A percentile compares a stretch with the other conserved stretches of the same genome.
Conservation (phyloP, 257 asterid species). For the Rauvolfia tetraphylla region DNA sequence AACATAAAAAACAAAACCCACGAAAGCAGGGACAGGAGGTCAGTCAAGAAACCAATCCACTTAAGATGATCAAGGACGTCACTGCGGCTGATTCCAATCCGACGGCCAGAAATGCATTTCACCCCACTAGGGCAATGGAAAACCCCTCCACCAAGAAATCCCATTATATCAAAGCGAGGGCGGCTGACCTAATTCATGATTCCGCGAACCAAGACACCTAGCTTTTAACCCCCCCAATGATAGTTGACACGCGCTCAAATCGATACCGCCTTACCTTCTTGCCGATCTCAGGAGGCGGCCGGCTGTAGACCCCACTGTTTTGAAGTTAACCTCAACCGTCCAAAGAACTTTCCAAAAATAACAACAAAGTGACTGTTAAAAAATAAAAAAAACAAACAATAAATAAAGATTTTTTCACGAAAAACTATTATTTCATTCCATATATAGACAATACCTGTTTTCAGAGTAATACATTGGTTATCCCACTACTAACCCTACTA, state of each 20-base stretch:
- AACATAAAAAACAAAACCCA: background rate
- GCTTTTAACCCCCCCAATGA: slow-evolving; percentile 1
- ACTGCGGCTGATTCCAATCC: slow-evolving; percentile 21
- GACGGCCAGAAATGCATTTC: slow-evolving; percentile 20
- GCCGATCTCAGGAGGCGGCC: slow-evolving; percentile 17
- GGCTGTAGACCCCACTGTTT: slow-evolving; percentile 17
- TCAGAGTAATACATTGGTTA: slow-evolving; percentile 16
- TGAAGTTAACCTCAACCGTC: slow-evolving; percentile 32
- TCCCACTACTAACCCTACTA: slow-evolving; percentile 17
- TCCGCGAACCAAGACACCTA: slow-evolving; percentile 39
- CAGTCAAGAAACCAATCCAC: slow-evolving; percentile 6
- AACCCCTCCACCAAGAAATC: slow-evolving; percentile 56
- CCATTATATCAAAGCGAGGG: slow-evolving; percentile 21
- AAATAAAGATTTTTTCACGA: background rate
- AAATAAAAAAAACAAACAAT: background rate
- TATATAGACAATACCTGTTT: slow-evolving; percentile 19
- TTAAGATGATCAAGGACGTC: slow-evolving; percentile 6
- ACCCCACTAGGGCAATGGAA: slow-evolving; percentile 25
- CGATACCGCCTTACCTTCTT: slow-evolving; percentile 11
- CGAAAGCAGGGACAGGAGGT: background rate
- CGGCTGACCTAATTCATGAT: slow-evolving; percentile 42
- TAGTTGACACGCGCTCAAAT: slow-evolving; percentile 18
- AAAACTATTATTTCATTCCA: slow-evolving; percentile 16
- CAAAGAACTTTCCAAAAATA: slow-evolving; percentile 21
- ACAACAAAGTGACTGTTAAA: background rate